Evolutionary conservation across 495 filamentous ascomycete genomes (phyloP), one percentile per base, ranked within the genome.

Genomic region (Schizothecium vesticola): DNA sequence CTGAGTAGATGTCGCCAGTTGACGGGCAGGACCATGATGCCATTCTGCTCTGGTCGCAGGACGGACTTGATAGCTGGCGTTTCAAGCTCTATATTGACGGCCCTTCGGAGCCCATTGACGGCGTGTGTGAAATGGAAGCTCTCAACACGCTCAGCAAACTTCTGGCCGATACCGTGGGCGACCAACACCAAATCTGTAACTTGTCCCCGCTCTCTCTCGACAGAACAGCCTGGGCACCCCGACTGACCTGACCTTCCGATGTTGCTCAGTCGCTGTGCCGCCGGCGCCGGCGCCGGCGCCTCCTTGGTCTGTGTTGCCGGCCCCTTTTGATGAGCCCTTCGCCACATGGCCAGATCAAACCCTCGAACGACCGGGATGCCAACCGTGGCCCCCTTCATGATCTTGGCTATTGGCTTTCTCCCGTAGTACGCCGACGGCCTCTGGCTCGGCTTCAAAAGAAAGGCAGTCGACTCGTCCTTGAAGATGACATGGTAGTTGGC

Each of bases 71-170:
- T 89, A 8, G 81, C 82, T 10, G 89, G 86, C 64, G 83, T 91
- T 51, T 87, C 87, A 26, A 97, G 84, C 74, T 98, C 94, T 61
- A 94, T 82, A 70, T 97, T 97, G 60, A 98, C 82, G 13, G 89
- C 85, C 65, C 94, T 86, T n/a, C 95, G 87, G 67, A 99, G 93
- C 0, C 89, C 84, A 72, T 97, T 97, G 73, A 97, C 94, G 3
- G 92, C 90, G 75, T 97, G 93, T 0, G 95, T 98, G 74, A 99
- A 99, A 73, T 97, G 91, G 71, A 92, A 99, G 75, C 92, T 97
- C 75, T 98, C 95, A 61, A 99, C 90, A 19, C 94, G 85, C 72
- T 99, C 93, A 0, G 93, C 95, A n/a, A 98, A 81, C 74, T 98
- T 97, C 76, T 99, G 95, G 0, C 95, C 95, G 62, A 99, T 97